Evolutionary conservation across 192 early-diverging fungal species (phyloP), one percentile per base, ranked within the genome.

Genomic region (Coemansia sp.): DNA sequence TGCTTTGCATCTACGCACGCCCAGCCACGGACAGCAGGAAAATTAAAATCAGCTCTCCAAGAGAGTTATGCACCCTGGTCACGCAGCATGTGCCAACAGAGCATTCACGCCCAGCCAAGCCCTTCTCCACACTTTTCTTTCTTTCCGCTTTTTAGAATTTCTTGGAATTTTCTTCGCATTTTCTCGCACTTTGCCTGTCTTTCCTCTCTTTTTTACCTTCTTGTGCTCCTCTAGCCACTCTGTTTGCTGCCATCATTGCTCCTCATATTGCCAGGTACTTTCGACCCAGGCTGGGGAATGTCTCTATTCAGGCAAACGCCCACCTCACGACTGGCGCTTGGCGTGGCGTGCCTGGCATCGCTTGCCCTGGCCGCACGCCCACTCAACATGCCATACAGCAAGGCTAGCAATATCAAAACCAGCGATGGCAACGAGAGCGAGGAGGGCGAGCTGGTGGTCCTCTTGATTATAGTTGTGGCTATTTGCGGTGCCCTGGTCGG

Each of bases 401-500:
- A 16, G 5, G 31, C 11, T 20, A 40, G 7, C 23, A 56, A 28
- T 5, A 28, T 45, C 37, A 28, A 38, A 21, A 13, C n/a, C 63
- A 62, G 16, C 31, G 51, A 39, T 24, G 37, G 42, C 14, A 55
- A 39, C 42, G 63, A 60, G 50, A 42, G 58, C 53, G 65, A 65
- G 48, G 69, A 80, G 35, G 77, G 74, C 26, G 73, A 60, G 62
- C 48, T 80, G 35, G 36, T 75, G 33, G 70, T 70, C 11, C 59
- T 69, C 31, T 63, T 80, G 36, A 75, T 80, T n/a, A 45, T 80
- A 62, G 33, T 74, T 5, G 61, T 60, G 3, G 69, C 77, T 13
- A 67, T 80, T 37, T 71, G 65, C 59, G 77, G 77, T 9, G 51
- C 72, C 10, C 50, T 80, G 50, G 62, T 71, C 20, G 77, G 77